These are phyloP conservation scores for Hypholoma fasciculare DNA, from an alignment of 768 basidiomycete species.

Conservation along the genomic window DNA sequence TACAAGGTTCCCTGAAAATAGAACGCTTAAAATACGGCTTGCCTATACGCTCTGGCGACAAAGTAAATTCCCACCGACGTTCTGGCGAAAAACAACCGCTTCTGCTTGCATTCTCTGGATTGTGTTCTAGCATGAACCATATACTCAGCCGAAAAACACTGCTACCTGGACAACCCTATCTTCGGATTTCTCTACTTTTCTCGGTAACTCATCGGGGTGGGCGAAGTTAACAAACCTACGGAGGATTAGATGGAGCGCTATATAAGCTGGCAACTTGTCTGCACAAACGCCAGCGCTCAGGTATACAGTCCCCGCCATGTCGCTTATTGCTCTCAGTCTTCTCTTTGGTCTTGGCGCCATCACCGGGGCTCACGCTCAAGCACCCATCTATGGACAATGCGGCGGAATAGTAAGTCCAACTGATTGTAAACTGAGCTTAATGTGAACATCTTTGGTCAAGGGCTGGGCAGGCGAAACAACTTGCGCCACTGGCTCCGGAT, in stretches of 20 bases:
- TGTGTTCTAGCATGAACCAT: too few relatives aligned
- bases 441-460: not conserved
- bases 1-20: too few relatives aligned
- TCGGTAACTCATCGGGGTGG: conserved; percentile 13
- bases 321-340: conserved; percentile 11
- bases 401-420: conserved; percentile 10
- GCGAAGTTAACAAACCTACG: not conserved
- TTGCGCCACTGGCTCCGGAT: conserved; percentile 12
- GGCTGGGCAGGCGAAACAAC: conserved; percentile 15
- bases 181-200: not conserved
- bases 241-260: not conserved
- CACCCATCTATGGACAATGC: not conserved
- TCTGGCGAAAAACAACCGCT: conserved; percentile 30
- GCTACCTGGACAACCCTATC: too few relatives aligned
- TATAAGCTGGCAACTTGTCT: not conserved
- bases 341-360: conserved; percentile 11
- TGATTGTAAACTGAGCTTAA: not conserved
- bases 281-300: not conserved
- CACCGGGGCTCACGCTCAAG: not conserved
- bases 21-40: not conserved
- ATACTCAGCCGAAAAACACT: too few relatives aligned
- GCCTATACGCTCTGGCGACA: not conserved
- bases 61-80: conserved; percentile 20
- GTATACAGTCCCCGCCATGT: conserved; percentile 3
- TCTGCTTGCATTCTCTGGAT: too few relatives aligned